Evolutionary conservation across 768 basidiomycete species (phyloP), one percentile per base, ranked within the genome.

Genomic region (Amanita pallidorosea): DNA sequence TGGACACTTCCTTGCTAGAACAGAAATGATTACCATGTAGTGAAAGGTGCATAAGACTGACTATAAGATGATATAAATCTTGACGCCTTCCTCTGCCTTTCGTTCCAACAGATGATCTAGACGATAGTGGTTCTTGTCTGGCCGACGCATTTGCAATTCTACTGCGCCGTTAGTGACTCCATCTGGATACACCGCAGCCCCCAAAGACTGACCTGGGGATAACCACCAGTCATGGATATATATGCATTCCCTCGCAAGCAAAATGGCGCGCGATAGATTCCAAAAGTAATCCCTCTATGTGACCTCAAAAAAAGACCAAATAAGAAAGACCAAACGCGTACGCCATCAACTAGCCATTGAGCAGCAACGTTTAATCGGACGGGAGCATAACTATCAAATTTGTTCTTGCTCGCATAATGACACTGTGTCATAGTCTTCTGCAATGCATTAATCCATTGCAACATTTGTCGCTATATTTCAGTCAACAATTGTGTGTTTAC

Each of bases 171-270:
- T 23, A 54, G 23, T 31, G 18, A 17, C 29, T 33, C 38, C 34
- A 13, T 29, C 38, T 23, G 38, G 22, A 20, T 23, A 37, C 17
- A 13, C 3, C 25, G 17, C n/a, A 25, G 33, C 22, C 3, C 20
- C 36, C 12, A 17, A n/a, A 22, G 31, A 27, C 59, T 48, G 61
- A 88, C 88, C 85, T 3, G 90, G 91, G 22, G 90, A 90, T 20
- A 93, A 70, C 96, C 95, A 98, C 95, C 95, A 97, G 66, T 95
- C 95, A 61, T 98, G 96, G 34, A 97, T 96, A 62, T 92, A 94
- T 50, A 96, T 92, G 41, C 69, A 75, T 59, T 91, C 85, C 62
- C 83, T 85, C 0, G 95, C 95, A 57, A 96, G 75, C 22, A 88
- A 72, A 43, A 99, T 84, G 0, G 95, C 95, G 36, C 90, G 79